Conservation (phyloP, 129 eudicot genomes). For the Arctium minus region DNA sequence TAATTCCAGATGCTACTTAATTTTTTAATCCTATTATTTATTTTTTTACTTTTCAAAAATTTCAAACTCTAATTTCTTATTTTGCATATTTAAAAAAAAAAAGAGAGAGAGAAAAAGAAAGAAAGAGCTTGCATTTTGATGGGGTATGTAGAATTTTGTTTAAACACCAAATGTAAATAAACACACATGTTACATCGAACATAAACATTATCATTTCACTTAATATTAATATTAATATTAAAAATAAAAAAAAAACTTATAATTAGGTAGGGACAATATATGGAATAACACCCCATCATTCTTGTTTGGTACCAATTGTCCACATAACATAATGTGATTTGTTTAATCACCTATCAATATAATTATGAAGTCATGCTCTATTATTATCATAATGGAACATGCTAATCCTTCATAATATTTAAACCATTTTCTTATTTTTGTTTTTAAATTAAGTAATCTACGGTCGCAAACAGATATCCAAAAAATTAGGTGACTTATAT, state of each 20-base stretch:
- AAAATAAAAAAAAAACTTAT: neutral
- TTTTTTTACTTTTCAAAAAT: too few species aligned
- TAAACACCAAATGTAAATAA: neutral
- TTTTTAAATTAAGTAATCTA: neutral
- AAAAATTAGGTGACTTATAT: neutral
- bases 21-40: too few species aligned
- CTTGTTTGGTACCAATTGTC: conserved; percentile 20
- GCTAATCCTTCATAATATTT: conserved; percentile 6
- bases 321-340: conserved; percentile 16
- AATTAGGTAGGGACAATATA: conserved; percentile 9
- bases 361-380: conserved; percentile 19
- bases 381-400: conserved; percentile 13
- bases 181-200: neutral
- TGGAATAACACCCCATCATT: conserved; percentile 7
- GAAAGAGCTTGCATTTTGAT: neutral
- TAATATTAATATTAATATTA: neutral
- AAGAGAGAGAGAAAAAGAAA: too few species aligned
- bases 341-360: conserved; percentile 23
- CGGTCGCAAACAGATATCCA: neutral
- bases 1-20: neutral
- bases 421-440: neutral
- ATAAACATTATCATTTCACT: neutral
- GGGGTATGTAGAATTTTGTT: neutral
- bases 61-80: too few species aligned
- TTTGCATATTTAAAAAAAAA: too few species aligned